Conservation (phyloP, 352 stramenopile species). For the Pythium diclinum region DNA sequence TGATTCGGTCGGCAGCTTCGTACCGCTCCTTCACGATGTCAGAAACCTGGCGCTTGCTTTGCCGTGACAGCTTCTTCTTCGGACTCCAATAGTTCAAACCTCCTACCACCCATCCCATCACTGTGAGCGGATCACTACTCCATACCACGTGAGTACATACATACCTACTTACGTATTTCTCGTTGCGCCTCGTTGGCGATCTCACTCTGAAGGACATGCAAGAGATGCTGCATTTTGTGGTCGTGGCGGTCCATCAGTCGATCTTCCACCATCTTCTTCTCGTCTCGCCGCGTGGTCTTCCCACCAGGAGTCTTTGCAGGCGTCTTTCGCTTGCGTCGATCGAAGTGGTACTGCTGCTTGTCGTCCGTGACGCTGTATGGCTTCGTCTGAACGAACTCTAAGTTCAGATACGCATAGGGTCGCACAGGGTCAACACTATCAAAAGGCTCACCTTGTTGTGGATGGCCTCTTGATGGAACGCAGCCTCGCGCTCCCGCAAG, state of each 20-base stretch:
- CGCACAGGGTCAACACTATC: not conserved
- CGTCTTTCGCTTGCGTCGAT: conserved; percentile 30
- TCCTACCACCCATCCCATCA: not conserved
- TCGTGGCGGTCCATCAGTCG: conserved; percentile 45
- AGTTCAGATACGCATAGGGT: not conserved
- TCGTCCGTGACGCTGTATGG: conserved; percentile 38
- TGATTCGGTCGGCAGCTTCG: conserved; percentile 66
- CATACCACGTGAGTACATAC: not conserved
- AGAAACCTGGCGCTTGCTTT: conserved; percentile 37
- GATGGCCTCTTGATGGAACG: conserved; percentile 9
- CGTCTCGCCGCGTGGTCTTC: not conserved
- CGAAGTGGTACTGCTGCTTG: conserved; percentile 44
- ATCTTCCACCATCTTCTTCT: conserved; percentile 7
- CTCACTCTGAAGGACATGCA: conserved; percentile 56
- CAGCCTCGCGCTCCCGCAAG: conserved; percentile 11
- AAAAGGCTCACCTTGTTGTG: conserved; percentile 9
- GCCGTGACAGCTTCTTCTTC: conserved; percentile 27
- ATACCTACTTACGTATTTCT: conserved; percentile 44
- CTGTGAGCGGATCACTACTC: not conserved
- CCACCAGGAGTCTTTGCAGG: not conserved
- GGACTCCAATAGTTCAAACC: conserved; percentile 29
- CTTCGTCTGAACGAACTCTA: conserved; percentile 25
- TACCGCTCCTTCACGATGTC: conserved; percentile 55
- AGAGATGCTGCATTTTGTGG: conserved; percentile 53
- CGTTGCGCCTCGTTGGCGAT: conserved; percentile 54